Conservation (phyloP, 129 eudicot species). For the Dittrichia graveolens region DNA sequence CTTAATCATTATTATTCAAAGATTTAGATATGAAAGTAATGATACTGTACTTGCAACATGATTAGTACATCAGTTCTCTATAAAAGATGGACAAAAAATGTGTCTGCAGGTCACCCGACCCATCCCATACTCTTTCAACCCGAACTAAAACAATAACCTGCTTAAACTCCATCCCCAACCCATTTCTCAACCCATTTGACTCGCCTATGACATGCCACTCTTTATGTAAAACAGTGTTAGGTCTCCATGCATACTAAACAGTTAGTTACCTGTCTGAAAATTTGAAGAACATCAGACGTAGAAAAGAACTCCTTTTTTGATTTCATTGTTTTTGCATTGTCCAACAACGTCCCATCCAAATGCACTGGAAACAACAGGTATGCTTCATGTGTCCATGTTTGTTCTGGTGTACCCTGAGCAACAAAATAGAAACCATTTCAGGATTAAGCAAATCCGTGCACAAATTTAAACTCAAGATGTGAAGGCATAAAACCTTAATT, state of each 20-base stretch:
- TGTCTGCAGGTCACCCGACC: background rate
- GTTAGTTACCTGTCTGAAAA: slow-evolving; percentile 72
- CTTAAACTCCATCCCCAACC: background rate
- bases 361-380: slow-evolving; percentile 90
- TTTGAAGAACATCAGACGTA: slow-evolving; percentile 80
- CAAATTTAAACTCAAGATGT: slow-evolving; percentile 12
- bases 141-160: background rate
- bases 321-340: slow-evolving; percentile 65
- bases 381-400: slow-evolving; percentile 88
- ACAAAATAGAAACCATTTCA: slow-evolving; percentile 4
- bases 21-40: background rate
- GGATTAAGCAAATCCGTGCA: slow-evolving; percentile 3
- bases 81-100: background rate
- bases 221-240: slow-evolving; percentile 1
- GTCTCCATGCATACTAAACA: slow-evolving; percentile 5
- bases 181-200: background rate
- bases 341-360: slow-evolving; percentile 86
- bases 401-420: slow-evolving; percentile 62
- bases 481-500: slow-evolving; percentile 9
- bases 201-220: background rate
- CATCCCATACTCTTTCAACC: background rate
- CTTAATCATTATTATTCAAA: background rate
- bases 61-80: background rate
- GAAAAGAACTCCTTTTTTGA: slow-evolving; percentile 83
- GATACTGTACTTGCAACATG: background rate